Base-by-base conservation (phyloP, 2,329 filamentous ascomycete genomes). In the Sclerotinia sclerotiorum region DNA sequence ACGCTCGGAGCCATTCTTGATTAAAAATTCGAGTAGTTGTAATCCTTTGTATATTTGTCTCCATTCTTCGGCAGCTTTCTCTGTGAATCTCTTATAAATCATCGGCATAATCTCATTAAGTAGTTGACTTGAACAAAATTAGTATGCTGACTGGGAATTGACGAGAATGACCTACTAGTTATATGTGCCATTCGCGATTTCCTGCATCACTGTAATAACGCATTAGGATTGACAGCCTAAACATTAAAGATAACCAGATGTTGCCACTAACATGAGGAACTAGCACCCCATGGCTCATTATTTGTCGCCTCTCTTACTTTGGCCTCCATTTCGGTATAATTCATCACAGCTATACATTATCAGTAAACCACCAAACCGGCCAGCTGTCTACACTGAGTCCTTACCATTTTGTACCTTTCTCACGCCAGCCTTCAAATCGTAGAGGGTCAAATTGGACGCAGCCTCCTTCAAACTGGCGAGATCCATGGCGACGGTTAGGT, bases 51-150 rank as follows among this genome's bases (percentile, higher is more conserved):
- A 99, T 78, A 99, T 99, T 80, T 99, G 95, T 74, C 95, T 88
- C 95, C 95, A 99, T 82, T 99, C 95, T 79, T 99, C 95, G 68
- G 95, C 94, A 10, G 93, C 87, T 84, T 99, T 99, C 79, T 99
- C 95, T 70, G 95, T 99, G 80, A 99, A 99, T 73, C 95, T 92
- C 77, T 96, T 95, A 84, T 99, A 99, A 78, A 99, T 97, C 93
- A 99, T 95, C 73, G 95, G 95, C 95, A 99, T 99, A 79, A 99
- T 98, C 81, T 99, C 95, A 80, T 98, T 98, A 68, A 99, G 88
- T 65, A 94, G 88, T 88, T 97, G 93, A 79, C 94, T 97, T 78
- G 15, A 13, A 7, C 51, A 11, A 51, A 70, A 74, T 71, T 49
- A 69, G 70, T 24, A 48, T 68, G 55, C 58, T 15, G 17, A 51